Base-by-base conservation (phyloP, 2,329 filamentous ascomycete genomes). In the Exophiala spinifera region DNA sequence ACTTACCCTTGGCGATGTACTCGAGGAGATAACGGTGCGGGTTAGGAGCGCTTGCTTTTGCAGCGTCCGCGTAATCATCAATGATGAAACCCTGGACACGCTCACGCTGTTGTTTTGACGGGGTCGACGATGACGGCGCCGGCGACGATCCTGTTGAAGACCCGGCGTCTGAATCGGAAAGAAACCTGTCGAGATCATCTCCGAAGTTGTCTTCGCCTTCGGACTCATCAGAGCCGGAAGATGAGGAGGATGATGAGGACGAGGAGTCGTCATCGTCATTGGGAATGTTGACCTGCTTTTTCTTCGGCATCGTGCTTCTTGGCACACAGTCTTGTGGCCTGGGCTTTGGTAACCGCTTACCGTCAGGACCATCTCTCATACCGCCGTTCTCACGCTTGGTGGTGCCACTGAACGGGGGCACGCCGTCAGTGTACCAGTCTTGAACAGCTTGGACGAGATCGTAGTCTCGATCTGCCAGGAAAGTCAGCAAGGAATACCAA, bases 1-100 rank as follows among this genome's bases (percentile, higher is more conserved):
- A 57, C 14, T 39, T 46, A 2, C 53, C 58, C 11, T 49, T 48
- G 17, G 19, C 19, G 20, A 62, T 59, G 33, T 46, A 40, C 37
- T 62, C 55, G 34, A 59, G 20, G 19, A 62, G 15, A 44, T 60
- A 52, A 15, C 43, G 43, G 6, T 15, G 13, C 15, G 37, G 33
- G 20, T 50, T 43, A n/a, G 25, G 39, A 23, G 33, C 20, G 2
- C 55, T 31, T 14, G 3, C 25, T 21, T 53, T 23, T 8, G 51
- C 50, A 13, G 23, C 45, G 6, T 42, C 40, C 1, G 17, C 5
- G 19, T 40, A 28, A 25, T 23, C 20, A 31, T 48, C 28, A 28
- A 59, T 19, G 13, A 54, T n/a, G 20, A 51, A 53, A 1, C 46
- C 49, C 7, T 25, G 15, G 15, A 20, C 15, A 7, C 42, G 25